Conservation (phyloP, 2,329 filamentous ascomycete genomes). For the Alternaria arborescens region DNA sequence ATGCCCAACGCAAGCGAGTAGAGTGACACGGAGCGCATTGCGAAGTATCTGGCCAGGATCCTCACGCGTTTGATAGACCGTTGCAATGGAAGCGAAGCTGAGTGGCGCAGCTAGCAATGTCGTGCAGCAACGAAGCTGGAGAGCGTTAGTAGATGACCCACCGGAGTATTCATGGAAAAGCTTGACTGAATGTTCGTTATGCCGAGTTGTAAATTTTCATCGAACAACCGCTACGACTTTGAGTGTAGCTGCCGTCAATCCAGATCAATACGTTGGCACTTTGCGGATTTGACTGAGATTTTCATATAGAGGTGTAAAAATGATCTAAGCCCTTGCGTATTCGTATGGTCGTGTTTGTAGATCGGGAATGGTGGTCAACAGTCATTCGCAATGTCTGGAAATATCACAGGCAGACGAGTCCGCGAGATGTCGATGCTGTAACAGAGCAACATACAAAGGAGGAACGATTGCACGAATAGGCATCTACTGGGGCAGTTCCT, state of each 20-base stretch:
- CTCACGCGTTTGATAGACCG: neutral
- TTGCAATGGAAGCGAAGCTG: neutral
- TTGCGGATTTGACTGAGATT: neutral
- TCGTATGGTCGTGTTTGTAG: neutral
- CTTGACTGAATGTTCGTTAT: conserved; percentile 1
- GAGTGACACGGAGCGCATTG: neutral
- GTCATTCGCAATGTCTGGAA: neutral
- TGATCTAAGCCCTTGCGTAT: neutral
- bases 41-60: neutral
- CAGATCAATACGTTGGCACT: neutral
- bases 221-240: neutral
- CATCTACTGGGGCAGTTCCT: neutral
- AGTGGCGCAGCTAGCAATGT: conserved; percentile 4
- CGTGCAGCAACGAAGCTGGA: conserved; percentile 7
- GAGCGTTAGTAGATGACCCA: conserved; percentile 2
- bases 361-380: neutral
- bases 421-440: neutral
- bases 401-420: neutral
- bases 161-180: neutral
- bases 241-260: neutral
- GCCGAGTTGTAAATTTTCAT: neutral
- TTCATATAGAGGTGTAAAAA: neutral
- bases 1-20: conserved; percentile 15
- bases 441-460: neutral
- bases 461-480: neutral